Evolutionary conservation across 2,329 filamentous ascomycete genomes (phyloP).

Genomic region (Aspergillus terreus): DNA sequence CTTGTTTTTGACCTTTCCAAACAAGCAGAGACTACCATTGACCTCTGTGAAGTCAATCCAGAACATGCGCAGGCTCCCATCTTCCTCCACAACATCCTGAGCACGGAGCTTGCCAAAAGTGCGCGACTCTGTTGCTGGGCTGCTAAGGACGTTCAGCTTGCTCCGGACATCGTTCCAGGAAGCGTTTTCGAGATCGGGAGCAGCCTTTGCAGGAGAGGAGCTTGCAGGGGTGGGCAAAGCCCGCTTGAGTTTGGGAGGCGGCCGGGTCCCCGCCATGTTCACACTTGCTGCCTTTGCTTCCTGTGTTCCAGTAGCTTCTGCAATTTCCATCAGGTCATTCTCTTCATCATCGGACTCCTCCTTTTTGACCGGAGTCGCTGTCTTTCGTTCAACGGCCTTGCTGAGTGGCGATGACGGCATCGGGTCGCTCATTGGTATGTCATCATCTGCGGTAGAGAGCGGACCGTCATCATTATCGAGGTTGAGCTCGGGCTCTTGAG

Average conservation of each 20-base stretch:
- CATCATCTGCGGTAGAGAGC: constrained; percentile 59
- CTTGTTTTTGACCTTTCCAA: constrained; percentile 94
- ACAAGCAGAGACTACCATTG: constrained; percentile 85
- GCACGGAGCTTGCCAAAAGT: constrained; percentile 76
- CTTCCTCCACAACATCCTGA: constrained; percentile 83
- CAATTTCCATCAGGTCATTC: constrained; percentile 79
- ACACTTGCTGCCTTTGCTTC: constrained; percentile 66
- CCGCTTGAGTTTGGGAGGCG: constrained; percentile 71
- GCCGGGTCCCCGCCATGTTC: constrained; percentile 79
- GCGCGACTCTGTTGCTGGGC: constrained; percentile 59
- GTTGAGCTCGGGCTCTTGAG: constrained; percentile 36
- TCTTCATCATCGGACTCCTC: constrained; percentile 73
- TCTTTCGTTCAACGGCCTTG: constrained; percentile 72
- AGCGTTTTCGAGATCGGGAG: constrained; percentile 65
- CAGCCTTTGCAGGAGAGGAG: constrained; percentile 68
- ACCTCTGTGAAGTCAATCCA: constrained; percentile 96
- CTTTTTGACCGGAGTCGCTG: constrained; percentile 50
- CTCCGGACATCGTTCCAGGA: constrained; percentile 85
- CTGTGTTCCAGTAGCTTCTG: constrained; percentile 64
- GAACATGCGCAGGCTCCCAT: constrained; percentile 90
- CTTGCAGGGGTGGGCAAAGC: constrained; percentile 66
- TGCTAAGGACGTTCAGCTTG: constrained; percentile 80
- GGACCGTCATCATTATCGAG: constrained; percentile 57
- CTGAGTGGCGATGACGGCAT: constrained; percentile 81
- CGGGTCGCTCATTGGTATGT: constrained; percentile 80